A percentile compares a stretch with the other conserved stretches of the same genome.
phyloP scores from a whole-genome alignment of 208 protist species.

The Acanthamoeba healyi region DNA sequence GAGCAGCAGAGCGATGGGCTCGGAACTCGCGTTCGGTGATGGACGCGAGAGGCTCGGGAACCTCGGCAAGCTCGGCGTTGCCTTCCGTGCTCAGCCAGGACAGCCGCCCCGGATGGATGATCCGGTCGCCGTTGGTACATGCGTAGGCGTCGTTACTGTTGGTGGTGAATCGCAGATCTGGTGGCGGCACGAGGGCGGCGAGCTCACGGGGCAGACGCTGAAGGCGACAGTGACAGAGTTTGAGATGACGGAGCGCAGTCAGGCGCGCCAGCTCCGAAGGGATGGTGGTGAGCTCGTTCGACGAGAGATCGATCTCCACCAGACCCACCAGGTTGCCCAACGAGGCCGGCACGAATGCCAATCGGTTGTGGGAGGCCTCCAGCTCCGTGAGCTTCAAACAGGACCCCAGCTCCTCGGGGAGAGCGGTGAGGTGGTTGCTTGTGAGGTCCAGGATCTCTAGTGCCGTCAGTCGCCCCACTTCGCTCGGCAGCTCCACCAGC shows the following conservation, averaged over 20 bases:
- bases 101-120: background rate
- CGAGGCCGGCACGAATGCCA: background rate
- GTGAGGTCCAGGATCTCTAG: constrained; percentile 70
- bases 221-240: constrained; percentile 59
- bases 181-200: constrained; percentile 16
- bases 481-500: constrained; percentile 31
- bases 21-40: constrained; percentile 62
- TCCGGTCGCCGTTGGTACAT: constrained; percentile 16
- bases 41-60: background rate
- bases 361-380: constrained; percentile 46
- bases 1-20: background rate
- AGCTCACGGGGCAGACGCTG: constrained; percentile 37
- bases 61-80: constrained; percentile 11
- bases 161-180: background rate
- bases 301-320: constrained; percentile 63
- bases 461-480: background rate
- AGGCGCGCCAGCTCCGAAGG: constrained; percentile 35
- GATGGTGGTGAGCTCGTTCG: background rate
- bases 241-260: constrained; percentile 29
- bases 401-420: constrained; percentile 37
- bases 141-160: constrained; percentile 14
- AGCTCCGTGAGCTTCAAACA: constrained; percentile 29
- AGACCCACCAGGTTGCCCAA: background rate
- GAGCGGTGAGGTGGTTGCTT: constrained; percentile 8
- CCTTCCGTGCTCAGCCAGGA: constrained; percentile 55